Evolutionary conservation across 352 stramenopile species (phyloP).

Genomic region (Peronosclerospora sorghi): DNA sequence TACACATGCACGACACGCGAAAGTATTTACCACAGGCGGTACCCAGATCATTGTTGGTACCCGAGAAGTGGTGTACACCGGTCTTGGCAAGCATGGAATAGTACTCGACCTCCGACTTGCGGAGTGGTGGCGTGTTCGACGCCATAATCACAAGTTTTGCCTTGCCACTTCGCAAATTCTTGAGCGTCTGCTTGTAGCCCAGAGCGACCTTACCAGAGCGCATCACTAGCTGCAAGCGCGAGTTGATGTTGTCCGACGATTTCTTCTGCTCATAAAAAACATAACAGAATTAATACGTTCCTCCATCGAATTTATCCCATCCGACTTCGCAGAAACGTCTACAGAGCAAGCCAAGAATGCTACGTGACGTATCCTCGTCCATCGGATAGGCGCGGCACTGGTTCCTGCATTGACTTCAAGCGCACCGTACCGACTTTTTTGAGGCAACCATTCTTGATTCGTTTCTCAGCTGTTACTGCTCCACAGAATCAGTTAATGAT

Average conservation of each 20-base stretch:
- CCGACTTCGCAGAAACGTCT: conserved; percentile 25
- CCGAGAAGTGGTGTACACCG: conserved; percentile 96
- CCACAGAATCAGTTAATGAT: conserved; percentile 38
- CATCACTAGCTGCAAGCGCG: conserved; percentile 98
- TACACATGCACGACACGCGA: conserved; percentile 92
- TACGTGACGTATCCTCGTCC: conserved; percentile 33
- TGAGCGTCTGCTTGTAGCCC: conserved; percentile 98
- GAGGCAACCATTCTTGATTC: conserved; percentile 75
- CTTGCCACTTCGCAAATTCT: conserved; percentile 93
- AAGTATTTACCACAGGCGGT: conserved; percentile 99
- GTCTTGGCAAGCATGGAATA: conserved; percentile 99
- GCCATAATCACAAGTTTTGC: conserved; percentile 97
- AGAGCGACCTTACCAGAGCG: conserved; percentile 97
- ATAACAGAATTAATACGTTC: conserved; percentile 18
- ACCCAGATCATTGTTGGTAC: conserved; percentile 97
- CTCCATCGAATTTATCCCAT: conserved; percentile 26
- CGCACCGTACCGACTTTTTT: conserved; percentile 77
- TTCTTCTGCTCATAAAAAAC: conserved; percentile 86
- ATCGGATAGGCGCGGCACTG: conserved; percentile 30
- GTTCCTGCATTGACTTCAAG: neutral
- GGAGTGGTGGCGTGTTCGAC: conserved; percentile 95
- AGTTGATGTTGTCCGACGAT: conserved; percentile 98
- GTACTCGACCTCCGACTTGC: conserved; percentile 99
- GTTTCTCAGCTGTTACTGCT: conserved; percentile 60
- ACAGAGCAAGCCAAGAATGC: neutral